These are phyloP conservation scores for Rhizopus arrhizus DNA, from an alignment of 371 early-diverging fungal species.

Conservation along the genomic window DNA sequence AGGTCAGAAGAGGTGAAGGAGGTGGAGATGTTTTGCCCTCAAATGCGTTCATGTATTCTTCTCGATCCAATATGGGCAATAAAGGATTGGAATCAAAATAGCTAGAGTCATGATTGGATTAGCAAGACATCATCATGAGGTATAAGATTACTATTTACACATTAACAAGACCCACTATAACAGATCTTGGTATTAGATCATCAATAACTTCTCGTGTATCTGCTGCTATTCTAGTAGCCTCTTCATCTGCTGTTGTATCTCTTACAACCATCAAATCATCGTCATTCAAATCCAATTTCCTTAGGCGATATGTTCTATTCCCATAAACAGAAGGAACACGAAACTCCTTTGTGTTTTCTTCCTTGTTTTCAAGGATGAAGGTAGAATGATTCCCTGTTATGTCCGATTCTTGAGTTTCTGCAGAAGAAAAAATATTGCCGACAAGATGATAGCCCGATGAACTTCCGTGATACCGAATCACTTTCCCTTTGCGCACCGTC, in stretches of 20 bases:
- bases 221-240: slow-evolving; percentile 17
- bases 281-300: slow-evolving; percentile 32
- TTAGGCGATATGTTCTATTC: slow-evolving; percentile 9
- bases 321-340: slow-evolving; percentile 11
- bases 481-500: slow-evolving; percentile 1
- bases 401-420: slow-evolving; percentile 4
- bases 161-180: slow-evolving; percentile 30
- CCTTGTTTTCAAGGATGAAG: not conserved
- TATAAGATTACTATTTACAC: slow-evolving; percentile 1
- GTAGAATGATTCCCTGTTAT: too few species aligned
- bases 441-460: slow-evolving; percentile 52
- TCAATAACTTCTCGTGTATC: slow-evolving; percentile 28
- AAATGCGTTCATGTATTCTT: slow-evolving; percentile 39
- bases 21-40: slow-evolving; percentile 34
- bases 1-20: slow-evolving; percentile 38
- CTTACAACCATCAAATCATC: slow-evolving; percentile 45
- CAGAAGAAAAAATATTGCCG: slow-evolving; percentile 26
- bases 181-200: slow-evolving; percentile 29
- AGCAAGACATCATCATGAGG: too few species aligned
- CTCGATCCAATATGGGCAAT: slow-evolving; percentile 41
- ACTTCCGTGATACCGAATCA: slow-evolving; percentile 49
- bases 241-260: slow-evolving; percentile 37
- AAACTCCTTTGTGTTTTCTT: slow-evolving; percentile 12
- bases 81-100: slow-evolving; percentile 37
- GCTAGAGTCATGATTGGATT: slow-evolving; percentile 5